Percentiles rank a stretch among this genome's conserved stretches.
phyloP scores from a whole-genome alignment of 179 eudicot species.

The Spergularia azorica region DNA sequence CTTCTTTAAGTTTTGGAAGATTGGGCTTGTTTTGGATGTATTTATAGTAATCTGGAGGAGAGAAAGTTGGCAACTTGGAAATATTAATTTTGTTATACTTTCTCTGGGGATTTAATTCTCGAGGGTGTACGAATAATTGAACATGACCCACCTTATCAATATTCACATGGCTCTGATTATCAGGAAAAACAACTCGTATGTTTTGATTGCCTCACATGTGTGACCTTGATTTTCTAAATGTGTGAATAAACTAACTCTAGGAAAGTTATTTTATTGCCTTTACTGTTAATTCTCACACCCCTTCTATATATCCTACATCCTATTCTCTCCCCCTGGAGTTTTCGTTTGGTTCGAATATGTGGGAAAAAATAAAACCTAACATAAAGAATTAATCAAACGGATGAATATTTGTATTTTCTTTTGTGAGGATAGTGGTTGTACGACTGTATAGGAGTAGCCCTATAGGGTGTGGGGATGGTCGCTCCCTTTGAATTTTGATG shows the following conservation, averaged over 20 bases:
- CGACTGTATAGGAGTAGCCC: too few relatives aligned
- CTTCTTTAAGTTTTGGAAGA: conserved; percentile 1
- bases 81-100: not conserved
- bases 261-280: not conserved
- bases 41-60: conserved; percentile 19
- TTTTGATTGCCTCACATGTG: conserved; percentile 19
- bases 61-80: conserved; percentile 13
- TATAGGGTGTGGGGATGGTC: too few relatives aligned
- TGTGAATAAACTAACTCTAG: conserved; percentile 13
- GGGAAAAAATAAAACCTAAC: too few relatives aligned
- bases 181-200: conserved; percentile 2
- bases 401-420: too few relatives aligned
- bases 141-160: conserved; percentile 31
- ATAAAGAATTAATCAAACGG: too few relatives aligned
- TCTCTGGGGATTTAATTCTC: not conserved
- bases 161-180: conserved; percentile 28
- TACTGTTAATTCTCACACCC: too few relatives aligned
- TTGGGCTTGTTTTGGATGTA: conserved; percentile 16
- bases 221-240: conserved; percentile 14
- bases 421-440: too few relatives aligned
- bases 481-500: conserved; percentile 8
- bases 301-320: too few relatives aligned
- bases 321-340: too few relatives aligned
- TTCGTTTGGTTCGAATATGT: too few relatives aligned
- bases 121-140: conserved; percentile 9